Percentiles rank a stretch among this genome's conserved stretches.
phyloP scores from a whole-genome alignment of 1,139 yeast species.

The Chernovozyma aurita region DNA sequence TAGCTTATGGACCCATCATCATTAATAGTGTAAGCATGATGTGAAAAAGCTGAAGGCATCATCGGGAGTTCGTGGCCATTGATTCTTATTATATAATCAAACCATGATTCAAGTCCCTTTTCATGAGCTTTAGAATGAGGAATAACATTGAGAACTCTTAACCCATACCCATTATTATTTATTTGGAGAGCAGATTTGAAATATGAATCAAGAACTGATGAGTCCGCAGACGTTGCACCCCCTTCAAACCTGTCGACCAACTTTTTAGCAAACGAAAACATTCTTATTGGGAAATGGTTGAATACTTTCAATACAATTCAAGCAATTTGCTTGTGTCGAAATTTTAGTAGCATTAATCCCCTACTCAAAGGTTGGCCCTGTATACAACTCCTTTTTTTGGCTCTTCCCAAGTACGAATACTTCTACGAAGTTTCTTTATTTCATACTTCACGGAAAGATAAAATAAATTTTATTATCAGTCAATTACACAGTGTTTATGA shows the following conservation, averaged over 20 bases:
- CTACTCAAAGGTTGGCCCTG: too few relatives aligned
- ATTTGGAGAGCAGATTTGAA: constrained; percentile 41
- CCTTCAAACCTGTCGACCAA: constrained; percentile 74
- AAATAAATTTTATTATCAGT: too few relatives aligned
- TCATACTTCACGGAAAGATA: too few relatives aligned
- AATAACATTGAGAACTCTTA: constrained; percentile 36
- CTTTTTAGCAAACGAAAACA: constrained; percentile 89
- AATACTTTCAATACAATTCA: too few relatives aligned
- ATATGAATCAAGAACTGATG: constrained; percentile 41
- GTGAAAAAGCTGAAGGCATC: constrained; percentile 30
- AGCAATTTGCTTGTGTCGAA: too few relatives aligned
- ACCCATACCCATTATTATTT: constrained; percentile 42
- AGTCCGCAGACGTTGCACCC: constrained; percentile 22
- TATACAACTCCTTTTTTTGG: too few relatives aligned
- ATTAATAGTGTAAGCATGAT: constrained; percentile 30
- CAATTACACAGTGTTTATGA: too few relatives aligned
- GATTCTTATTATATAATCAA: constrained; percentile 76
- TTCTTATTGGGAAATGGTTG: constrained; percentile 17
- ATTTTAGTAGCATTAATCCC: too few relatives aligned
- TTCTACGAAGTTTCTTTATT: too few relatives aligned
- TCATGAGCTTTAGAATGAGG: constrained; percentile 39
- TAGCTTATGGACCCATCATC: constrained; percentile 43
- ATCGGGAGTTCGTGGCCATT: constrained; percentile 72
- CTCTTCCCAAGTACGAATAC: too few relatives aligned
- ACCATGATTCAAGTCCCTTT: constrained; percentile 67